Base-by-base conservation (phyloP, 1,284 basidiomycete species). In the Thelephora terrestris region DNA sequence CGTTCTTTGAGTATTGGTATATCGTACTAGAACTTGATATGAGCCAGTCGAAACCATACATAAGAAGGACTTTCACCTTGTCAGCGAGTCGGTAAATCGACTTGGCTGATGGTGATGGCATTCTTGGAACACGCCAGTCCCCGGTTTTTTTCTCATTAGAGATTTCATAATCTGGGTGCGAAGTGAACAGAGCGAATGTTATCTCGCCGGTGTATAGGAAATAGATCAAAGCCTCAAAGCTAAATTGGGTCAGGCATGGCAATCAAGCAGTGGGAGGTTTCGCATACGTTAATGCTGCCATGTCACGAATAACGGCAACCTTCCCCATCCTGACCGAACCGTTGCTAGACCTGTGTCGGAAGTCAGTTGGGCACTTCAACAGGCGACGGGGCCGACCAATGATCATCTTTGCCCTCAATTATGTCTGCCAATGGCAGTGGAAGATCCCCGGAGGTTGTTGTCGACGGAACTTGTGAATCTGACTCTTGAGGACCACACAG, bases 271-370 rank as follows among this genome's bases (percentile, higher is more conserved):
- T n/a, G n/a, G n/a, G 10, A 10, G 34, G n/a, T 10, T 36, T 36
- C n/a, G n/a, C 34, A n/a, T 36, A 36, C 12, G 10, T 36, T 36
- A 12, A 10, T 10, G n/a, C n/a, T 36, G 34, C n/a, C 34, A 38
- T 38, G 37, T 17, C 20, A 17, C 37, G 20, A 12, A 38, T 17
- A 49, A 45, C 3, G 51, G 45, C 34, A 56, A 56, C 25, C 51
- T 25, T 23, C 54, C 38, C 17, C 47, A 32, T 16, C 52, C 55
- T 20, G 52, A 51, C 34, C 52, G 52, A 16, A 56, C 40, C 39
- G 47, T 54, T 12, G 52, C 37, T 36, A 52, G 29, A 23, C 51
- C 32, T n/a, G 53, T 48, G 25, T 27, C 9, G 4, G 4, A 9
- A 27, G 9, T 27, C n/a, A n/a, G n/a, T n/a, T n/a, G n/a, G n/a